Percentiles rank a stretch among this genome's conserved stretches.
phyloP scores from a whole-genome alignment of 2,329 filamentous ascomycete genomes.

The Conoideocrella luteorostrata region DNA sequence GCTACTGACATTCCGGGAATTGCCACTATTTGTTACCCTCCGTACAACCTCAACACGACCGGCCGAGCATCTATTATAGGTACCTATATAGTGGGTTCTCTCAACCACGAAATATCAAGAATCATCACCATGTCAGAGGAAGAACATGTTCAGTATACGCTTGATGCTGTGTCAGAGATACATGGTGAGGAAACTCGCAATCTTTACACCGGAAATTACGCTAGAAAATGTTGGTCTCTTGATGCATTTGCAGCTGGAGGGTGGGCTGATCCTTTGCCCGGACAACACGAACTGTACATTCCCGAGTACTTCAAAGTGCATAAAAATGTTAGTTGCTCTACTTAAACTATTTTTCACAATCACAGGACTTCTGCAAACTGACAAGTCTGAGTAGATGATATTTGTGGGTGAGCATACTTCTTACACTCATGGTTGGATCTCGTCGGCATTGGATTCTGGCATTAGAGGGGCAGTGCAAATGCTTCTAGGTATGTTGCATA shows the following conservation, averaged over 20 bases:
- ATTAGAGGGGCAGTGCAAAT: conserved; percentile 60
- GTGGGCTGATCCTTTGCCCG: conserved; percentile 54
- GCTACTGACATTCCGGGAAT: conserved; percentile 53
- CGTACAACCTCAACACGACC: conserved; percentile 58
- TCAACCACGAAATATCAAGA: conserved; percentile 31
- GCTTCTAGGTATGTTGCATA: conserved; percentile 38
- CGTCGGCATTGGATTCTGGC: conserved; percentile 59
- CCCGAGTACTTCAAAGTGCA: conserved; percentile 68
- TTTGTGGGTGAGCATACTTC: conserved; percentile 65
- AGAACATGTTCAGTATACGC: conserved; percentile 56
- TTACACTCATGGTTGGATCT: conserved; percentile 68
- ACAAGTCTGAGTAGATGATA: conserved; percentile 41
- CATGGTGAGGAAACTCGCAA: conserved; percentile 54
- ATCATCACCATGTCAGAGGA: conserved; percentile 39
- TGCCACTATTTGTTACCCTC: conserved; percentile 59
- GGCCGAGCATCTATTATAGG: conserved; percentile 57
- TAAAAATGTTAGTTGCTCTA: conserved; percentile 45
- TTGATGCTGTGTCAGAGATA: conserved; percentile 60
- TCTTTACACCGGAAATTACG: conserved; percentile 59
- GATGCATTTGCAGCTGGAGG: conserved; percentile 56
- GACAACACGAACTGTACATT: conserved; percentile 63
- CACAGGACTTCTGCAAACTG: no score
- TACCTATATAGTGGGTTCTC: conserved; percentile 45
- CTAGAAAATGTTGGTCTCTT: conserved; percentile 58
- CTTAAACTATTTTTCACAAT: no score